Evolutionary conservation across 306 rosid species (phyloP).

Genomic region (Dryas alaskensis): DNA sequence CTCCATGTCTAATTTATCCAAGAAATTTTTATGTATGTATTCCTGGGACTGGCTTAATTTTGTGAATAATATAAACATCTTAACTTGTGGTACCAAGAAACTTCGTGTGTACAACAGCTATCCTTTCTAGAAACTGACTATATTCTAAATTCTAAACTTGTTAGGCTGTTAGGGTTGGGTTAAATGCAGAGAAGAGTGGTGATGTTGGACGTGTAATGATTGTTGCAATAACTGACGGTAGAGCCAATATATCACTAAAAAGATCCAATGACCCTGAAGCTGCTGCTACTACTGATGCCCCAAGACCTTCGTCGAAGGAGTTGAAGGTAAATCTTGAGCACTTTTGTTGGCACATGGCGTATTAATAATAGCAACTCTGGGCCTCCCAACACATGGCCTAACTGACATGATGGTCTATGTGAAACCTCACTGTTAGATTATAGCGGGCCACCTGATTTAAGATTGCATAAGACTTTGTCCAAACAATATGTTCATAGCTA

Average conservation of each 20-base stretch:
- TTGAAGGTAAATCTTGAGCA: conserved; percentile 58
- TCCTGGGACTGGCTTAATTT: not conserved
- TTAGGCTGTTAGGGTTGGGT: conserved; percentile 93
- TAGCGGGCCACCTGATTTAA: not conserved
- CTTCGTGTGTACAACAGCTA: not conserved
- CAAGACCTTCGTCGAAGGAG: conserved; percentile 80
- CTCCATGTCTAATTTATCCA: not conserved
- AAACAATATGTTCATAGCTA: not conserved
- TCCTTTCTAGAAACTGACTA: conserved; percentile 22
- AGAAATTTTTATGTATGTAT: not conserved
- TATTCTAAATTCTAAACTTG: conserved; percentile 22
- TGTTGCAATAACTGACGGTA: conserved; percentile 92
- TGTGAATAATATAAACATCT: not conserved
- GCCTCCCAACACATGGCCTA: conserved; percentile 2
- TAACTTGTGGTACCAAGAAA: not conserved
- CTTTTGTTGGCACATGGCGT: conserved; percentile 15
- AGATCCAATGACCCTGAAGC: conserved; percentile 89
- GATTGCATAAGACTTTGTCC: not conserved
- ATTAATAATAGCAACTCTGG: not conserved
- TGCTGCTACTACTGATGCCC: conserved; percentile 57
- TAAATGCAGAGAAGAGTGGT: conserved; percentile 98
- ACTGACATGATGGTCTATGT: not conserved
- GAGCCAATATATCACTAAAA: conserved; percentile 94
- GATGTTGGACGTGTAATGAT: conserved; percentile 95
- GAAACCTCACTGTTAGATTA: not conserved